Conservation (phyloP, 331 rosid species). For the Quercus tomentella region DNA sequence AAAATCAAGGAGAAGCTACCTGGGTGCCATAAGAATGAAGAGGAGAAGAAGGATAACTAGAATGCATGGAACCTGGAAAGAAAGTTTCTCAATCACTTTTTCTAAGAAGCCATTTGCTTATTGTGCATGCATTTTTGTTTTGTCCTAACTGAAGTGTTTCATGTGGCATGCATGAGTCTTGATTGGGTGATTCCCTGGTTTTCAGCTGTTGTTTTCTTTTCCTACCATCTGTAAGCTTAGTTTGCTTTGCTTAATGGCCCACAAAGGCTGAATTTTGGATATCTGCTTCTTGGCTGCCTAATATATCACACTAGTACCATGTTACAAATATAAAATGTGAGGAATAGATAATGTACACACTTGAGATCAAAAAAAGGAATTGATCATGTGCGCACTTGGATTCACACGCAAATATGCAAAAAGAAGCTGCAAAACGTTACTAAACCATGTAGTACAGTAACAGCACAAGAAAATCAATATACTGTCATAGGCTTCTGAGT, state of each 20-base stretch:
- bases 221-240: not conserved
- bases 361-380: too few species aligned
- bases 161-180: not conserved
- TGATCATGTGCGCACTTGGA: not conserved
- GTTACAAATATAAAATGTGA: too few species aligned
- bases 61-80: not conserved
- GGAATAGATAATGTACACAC: too few species aligned
- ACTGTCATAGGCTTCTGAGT: too few species aligned
- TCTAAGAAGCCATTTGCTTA: too few species aligned
- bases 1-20: constrained; percentile 35
- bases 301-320: not conserved
- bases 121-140: too few species aligned
- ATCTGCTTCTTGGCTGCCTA: not conserved
- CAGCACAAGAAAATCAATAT: too few species aligned
- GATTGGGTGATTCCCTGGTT: not conserved
- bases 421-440: not conserved
- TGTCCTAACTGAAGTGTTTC: too few species aligned
- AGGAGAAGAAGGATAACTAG: constrained; percentile 28
- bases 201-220: not conserved
- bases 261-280: not conserved
- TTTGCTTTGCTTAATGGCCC: not conserved
- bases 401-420: not conserved
- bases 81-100: not conserved
- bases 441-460: too few species aligned
- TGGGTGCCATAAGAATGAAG: constrained; percentile 20